Evolutionary conservation across 2,329 filamentous ascomycete genomes (phyloP).

Genomic region (Apiospora rasikravindrae): DNA sequence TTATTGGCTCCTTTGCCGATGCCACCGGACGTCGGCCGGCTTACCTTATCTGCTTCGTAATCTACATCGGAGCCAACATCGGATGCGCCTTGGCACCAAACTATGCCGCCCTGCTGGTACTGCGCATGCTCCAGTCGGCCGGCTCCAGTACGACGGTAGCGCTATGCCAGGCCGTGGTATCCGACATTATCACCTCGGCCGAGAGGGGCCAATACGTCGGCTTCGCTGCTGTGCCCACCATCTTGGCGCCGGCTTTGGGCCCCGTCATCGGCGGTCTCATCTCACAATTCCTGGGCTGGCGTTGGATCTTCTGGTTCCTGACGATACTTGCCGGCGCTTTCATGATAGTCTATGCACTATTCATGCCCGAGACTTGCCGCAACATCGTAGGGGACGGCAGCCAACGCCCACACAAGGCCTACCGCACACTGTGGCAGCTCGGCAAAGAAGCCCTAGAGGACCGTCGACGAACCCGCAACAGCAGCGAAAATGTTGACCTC

Average conservation of each 20-base stretch:
- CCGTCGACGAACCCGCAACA: neutral
- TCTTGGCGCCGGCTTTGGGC: conserved; percentile 47
- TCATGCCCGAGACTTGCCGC: conserved; percentile 48
- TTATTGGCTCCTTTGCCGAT: conserved; percentile 56
- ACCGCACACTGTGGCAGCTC: conserved; percentile 36
- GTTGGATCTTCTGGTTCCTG: conserved; percentile 35
- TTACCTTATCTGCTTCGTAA: conserved; percentile 51
- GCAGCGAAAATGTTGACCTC: conserved; percentile 20
- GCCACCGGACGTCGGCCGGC: conserved; percentile 51
- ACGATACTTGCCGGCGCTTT: conserved; percentile 30
- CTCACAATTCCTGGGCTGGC: conserved; percentile 43
- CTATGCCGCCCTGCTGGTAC: conserved; percentile 50
- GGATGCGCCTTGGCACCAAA: conserved; percentile 51
- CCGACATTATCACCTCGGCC: conserved; percentile 59
- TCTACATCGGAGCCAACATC: conserved; percentile 52
- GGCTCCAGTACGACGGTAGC: conserved; percentile 61
- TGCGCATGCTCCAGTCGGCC: conserved; percentile 56
- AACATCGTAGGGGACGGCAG: conserved; percentile 52
- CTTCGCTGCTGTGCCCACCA: conserved; percentile 48
- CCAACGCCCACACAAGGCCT: conserved; percentile 38
- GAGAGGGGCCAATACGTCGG: conserved; percentile 62
- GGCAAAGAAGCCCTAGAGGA: conserved; percentile 25
- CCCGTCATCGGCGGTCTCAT: conserved; percentile 60
- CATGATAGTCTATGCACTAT: conserved; percentile 24
- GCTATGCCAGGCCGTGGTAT: conserved; percentile 57